Evolutionary conservation across 2,329 filamentous ascomycete genomes (phyloP), one percentile per base, ranked within the genome.

Genomic region (Cladobotryum mycophilum): DNA sequence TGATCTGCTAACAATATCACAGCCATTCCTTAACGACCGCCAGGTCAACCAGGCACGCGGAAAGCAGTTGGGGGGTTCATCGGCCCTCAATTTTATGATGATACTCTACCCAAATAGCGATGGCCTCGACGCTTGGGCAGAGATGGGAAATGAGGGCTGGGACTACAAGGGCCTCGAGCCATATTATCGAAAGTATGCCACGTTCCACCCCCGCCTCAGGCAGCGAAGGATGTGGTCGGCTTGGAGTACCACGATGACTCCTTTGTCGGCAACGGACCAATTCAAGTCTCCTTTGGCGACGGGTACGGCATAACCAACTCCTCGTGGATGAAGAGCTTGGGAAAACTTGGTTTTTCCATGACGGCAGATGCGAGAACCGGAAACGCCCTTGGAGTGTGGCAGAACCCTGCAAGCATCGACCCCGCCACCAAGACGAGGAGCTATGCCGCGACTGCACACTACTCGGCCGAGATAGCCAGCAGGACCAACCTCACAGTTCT

Each of bases 11-110:
- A 18, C n/a, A 30, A 2, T 15, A 13, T 33, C 5, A 41, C 17
- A 52, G 50, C 3, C 50, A 25, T 35, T 17, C 4, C 49, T 54
- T 25, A 53, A 56, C 49, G 49, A 54, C 45, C 55, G 56, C 13
- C 40, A 51, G 12, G 52, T 61, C 40, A 54, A 51, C 45, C 52
- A 56, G 14, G 40, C 78, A 15, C 72, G 78, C 41, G 75, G 80
- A n/a, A 79, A 78, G 63, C 69, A 69, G 2, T 71, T 82, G 0
- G 79, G 79, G 41, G 79, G 80, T 18, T 77, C 74, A 49, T 75
- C 70, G 1, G 75, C 70, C 42, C 60, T 80, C 44, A 84, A 84
- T 62, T 83, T 81, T 60, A 80, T 76, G 41, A 47, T 58, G 48
- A 22, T 55, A 33, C 17, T 58, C 0, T 53, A 56, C 36, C 49